A percentile compares a stretch with the other conserved stretches of the same genome.
Conservation (phyloP, 768 basidiomycete genomes). For the Mycena pura region DNA sequence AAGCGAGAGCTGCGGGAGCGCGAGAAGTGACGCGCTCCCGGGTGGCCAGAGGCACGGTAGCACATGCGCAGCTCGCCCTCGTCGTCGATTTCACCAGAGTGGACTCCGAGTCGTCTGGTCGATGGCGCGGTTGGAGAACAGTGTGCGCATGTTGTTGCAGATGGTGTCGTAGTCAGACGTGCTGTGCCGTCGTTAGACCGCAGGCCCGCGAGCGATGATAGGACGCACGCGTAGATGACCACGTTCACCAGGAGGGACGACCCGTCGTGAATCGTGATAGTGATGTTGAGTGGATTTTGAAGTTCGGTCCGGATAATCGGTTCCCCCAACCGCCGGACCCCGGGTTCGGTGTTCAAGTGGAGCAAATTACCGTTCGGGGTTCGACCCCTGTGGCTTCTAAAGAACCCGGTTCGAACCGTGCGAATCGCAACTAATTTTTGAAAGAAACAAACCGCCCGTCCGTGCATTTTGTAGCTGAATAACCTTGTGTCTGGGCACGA, state of each 20-base stretch:
- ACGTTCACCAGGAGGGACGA: constrained; percentile 42
- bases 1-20: constrained; percentile 30
- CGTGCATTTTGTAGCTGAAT: too few relatives aligned
- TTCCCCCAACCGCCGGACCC: too few relatives aligned
- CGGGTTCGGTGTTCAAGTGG: too few relatives aligned
- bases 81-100: constrained; percentile 56
- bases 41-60: constrained; percentile 47
- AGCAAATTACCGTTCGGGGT: too few relatives aligned
- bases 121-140: constrained; percentile 45
- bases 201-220: background rate
- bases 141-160: constrained; percentile 36
- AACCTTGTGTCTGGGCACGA: too few relatives aligned
- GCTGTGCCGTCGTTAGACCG: constrained; percentile 2
- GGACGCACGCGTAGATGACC: constrained; percentile 50
- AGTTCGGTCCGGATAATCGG: too few relatives aligned
- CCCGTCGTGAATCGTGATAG: constrained; percentile 42
- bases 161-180: constrained; percentile 47
- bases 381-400: too few relatives aligned
- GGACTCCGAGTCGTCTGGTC: constrained; percentile 47
- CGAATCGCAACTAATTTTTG: too few relatives aligned
- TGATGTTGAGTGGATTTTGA: too few relatives aligned
- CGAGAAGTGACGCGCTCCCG: constrained; percentile 30
- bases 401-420: too few relatives aligned
- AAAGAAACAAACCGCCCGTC: too few relatives aligned
- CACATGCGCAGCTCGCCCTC: constrained; percentile 54